Percentiles rank a stretch among this genome's conserved stretches.
Evolutionary conservation across 345 rosid genomes (phyloP).

Genomic region (Heritiera littoralis): DNA sequence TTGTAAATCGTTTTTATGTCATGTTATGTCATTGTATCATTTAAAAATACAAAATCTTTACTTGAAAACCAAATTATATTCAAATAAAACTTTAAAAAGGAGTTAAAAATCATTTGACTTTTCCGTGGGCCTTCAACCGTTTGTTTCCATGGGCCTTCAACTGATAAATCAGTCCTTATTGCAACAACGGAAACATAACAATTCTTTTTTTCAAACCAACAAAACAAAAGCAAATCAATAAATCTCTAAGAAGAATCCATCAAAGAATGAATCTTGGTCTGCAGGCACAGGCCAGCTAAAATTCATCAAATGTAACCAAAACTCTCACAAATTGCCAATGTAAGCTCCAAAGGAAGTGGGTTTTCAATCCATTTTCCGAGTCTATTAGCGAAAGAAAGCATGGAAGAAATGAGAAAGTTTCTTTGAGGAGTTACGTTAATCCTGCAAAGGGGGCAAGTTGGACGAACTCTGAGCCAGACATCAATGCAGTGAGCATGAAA

Average conservation of each 20-base stretch:
- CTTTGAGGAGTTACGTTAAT: conserved; percentile 3
- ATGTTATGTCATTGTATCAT: too few species aligned
- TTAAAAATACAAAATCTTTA: too few species aligned
- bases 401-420: neutral
- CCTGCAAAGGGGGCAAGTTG: conserved; percentile 33
- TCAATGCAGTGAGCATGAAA: conserved; percentile 35
- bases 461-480: conserved; percentile 24
- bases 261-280: neutral
- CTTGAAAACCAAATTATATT: too few species aligned
- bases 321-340: conserved; percentile 22
- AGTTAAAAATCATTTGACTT: too few species aligned
- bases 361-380: conserved; percentile 26
- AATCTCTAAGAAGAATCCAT: neutral
- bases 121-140: too few species aligned
- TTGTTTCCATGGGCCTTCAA: too few species aligned
- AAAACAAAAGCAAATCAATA: neutral
- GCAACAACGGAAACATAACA: too few species aligned
- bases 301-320: conserved; percentile 6
- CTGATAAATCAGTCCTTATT: too few species aligned
- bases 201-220: too few species aligned
- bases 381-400: neutral
- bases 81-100: too few species aligned
- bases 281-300: neutral
- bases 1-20: too few species aligned
- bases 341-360: conserved; percentile 26